phyloP scores from a whole-genome alignment of 768 basidiomycete species.

The Sarcomyxa edulis region DNA sequence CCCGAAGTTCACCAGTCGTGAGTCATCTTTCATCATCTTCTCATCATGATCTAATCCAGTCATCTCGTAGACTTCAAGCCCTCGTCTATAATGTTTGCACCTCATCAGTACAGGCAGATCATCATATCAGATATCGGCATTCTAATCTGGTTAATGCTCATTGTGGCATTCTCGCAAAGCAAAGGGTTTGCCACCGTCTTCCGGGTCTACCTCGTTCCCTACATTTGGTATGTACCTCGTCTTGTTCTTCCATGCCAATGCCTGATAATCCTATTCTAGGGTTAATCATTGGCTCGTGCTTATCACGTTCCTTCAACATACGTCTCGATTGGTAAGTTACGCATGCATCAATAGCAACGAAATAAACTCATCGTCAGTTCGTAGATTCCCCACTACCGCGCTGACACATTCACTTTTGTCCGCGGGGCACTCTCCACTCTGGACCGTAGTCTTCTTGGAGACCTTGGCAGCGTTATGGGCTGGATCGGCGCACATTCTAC shows the following conservation, averaged over 20 bases:
- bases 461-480: conserved; percentile 71
- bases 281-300: conserved; percentile 93
- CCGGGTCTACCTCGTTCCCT: conserved; percentile 80
- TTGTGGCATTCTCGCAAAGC: conserved; percentile 51
- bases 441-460: conserved; percentile 77
- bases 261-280: conserved; percentile 28
- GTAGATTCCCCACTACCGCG: conserved; percentile 88
- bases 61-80: conserved; percentile 65
- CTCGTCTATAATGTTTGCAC: conserved; percentile 72
- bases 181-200: conserved; percentile 71
- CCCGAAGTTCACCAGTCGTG: conserved; percentile 75
- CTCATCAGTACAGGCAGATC: conserved; percentile 73
- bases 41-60: neutral
- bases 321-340: no score
- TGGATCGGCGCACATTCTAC: conserved; percentile 85
- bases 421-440: conserved; percentile 92
- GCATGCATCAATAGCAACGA: no score
- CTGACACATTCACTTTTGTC: conserved; percentile 84
- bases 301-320: conserved; percentile 98
- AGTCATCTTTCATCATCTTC: conserved; percentile 19
- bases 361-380: no score
- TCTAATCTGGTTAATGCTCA: conserved; percentile 58
- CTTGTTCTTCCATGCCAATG: neutral
- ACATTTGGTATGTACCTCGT: conserved; percentile 59
- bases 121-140: conserved; percentile 82